Conservation (phyloP, 768 basidiomycete species). For the Dioszegia aurantiaca region DNA sequence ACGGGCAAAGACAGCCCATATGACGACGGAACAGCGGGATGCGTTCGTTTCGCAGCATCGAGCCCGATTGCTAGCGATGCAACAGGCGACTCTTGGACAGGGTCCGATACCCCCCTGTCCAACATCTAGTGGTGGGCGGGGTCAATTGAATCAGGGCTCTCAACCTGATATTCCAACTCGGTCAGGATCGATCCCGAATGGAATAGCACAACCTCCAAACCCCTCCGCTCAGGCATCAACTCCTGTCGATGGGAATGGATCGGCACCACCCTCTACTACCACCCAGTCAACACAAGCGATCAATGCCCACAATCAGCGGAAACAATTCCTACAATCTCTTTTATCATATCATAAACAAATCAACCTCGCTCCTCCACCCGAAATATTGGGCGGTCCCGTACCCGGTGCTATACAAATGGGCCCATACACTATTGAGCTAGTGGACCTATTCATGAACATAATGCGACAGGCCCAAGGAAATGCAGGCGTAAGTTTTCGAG, state of each 20-base stretch:
- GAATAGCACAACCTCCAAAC: too few relatives aligned
- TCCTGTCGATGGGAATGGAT: too few relatives aligned
- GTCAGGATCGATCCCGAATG: too few relatives aligned
- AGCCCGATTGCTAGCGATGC: constrained; percentile 14
- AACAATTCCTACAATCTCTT: constrained; percentile 34
- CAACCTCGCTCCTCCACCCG: constrained; percentile 23
- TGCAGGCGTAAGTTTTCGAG: constrained; percentile 24
- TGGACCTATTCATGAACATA: constrained; percentile 37
- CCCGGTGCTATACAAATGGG: constrained; percentile 34
- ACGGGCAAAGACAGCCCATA: background rate
- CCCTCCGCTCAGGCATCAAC: too few relatives aligned
- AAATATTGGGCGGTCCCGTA: constrained; percentile 33
- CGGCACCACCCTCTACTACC: too few relatives aligned
- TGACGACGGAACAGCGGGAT: constrained; percentile 29
- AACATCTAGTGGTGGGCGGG: too few relatives aligned
- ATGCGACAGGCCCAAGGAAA: constrained; percentile 25
- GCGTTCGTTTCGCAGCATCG: constrained; percentile 26
- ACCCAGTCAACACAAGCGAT: too few relatives aligned
- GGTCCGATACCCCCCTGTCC: too few relatives aligned
- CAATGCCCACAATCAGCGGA: too few relatives aligned
- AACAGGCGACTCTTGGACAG: constrained; percentile 4
- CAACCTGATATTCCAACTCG: too few relatives aligned
- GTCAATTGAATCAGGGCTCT: too few relatives aligned
- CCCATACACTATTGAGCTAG: constrained; percentile 26
- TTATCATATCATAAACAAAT: constrained; percentile 20